Base-by-base conservation (phyloP, 192 early-diverging fungal genomes). In the Umbelopsis sp. region DNA sequence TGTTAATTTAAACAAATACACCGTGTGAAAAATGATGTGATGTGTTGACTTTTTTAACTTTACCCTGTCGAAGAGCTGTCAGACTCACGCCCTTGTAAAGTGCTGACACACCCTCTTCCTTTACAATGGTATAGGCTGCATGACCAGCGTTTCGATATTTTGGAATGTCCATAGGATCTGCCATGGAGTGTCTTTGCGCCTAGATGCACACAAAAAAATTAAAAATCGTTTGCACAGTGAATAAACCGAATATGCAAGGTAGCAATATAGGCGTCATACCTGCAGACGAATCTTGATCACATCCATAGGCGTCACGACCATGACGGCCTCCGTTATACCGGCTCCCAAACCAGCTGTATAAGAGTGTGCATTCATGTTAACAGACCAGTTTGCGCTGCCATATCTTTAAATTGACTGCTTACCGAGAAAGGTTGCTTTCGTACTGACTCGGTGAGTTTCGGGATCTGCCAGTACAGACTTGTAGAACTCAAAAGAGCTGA, bases 201-300 rank as follows among this genome's bases (percentile, higher is more conserved):
- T 49, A 10, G 6, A 6, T 1, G 37, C 1, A 41, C 10, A 41
- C 6, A 6, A 41, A 41, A 6, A 41, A 41, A 9, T 41, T 10
- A 4, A 10, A 41, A 0, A 10, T 41, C 49, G n/a, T 20, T 50
- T 25, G 22, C 8, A 25, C 51, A 25, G 51, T 10, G 7, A 2
- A 8, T 16, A 61, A 61, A 11, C 8, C 23, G 3, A 61, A 16
- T 61, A 15, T 61, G 27, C 27, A 15, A 33, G 4, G 2, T 12
- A 66, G 44, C 37, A 45, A 16, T 12, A 30, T 22, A 12, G 2
- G 1, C 37, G 13, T 44, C 7, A 50, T 66, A 72, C 71, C 52
- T 98, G 97, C 68, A 98, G 79, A 74, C 97, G 93, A 71, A 98
- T 98, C 85, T 98, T 98, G 81, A 98, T 91, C 18, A 98, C 94